Evolutionary conservation across 768 basidiomycete genomes (phyloP).

Genomic region (Rhodosporidiobolus odoratus): DNA sequence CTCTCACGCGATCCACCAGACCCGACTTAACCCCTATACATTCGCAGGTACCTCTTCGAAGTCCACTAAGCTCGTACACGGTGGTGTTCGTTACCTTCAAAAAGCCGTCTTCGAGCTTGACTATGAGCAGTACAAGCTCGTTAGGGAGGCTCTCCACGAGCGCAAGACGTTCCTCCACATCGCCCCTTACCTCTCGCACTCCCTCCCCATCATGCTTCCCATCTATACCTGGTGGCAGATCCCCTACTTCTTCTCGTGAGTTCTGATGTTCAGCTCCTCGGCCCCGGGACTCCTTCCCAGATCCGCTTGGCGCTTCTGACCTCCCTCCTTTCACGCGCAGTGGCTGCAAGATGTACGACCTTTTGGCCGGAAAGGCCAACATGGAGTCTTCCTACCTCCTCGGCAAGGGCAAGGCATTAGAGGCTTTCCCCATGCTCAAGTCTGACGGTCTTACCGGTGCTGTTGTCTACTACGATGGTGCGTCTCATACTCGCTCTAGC

Average conservation of each 20-base stretch:
- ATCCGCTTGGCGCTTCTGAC: neutral
- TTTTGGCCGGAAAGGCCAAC: slow-evolving; percentile 90
- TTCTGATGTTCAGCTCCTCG: neutral
- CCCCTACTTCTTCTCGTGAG: slow-evolving; percentile 73
- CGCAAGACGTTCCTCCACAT: slow-evolving; percentile 88
- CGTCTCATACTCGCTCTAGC: too few species aligned
- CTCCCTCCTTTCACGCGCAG: slow-evolving; percentile 43
- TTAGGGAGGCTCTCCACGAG: slow-evolving; percentile 89
- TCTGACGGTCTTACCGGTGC: slow-evolving; percentile 84
- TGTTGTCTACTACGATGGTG: slow-evolving; percentile 94
- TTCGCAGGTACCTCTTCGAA: slow-evolving; percentile 82
- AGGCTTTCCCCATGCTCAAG: slow-evolving; percentile 96
- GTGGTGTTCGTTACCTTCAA: slow-evolving; percentile 93
- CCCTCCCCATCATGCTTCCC: slow-evolving; percentile 96
- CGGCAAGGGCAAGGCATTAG: slow-evolving; percentile 86
- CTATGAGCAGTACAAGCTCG: slow-evolving; percentile 93
- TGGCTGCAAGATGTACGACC: slow-evolving; percentile 88
- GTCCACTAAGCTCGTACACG: slow-evolving; percentile 96
- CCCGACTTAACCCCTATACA: neutral
- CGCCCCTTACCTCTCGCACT: slow-evolving; percentile 82
- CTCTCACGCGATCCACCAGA: neutral
- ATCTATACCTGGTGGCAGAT: slow-evolving; percentile 97
- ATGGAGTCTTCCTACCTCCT: slow-evolving; percentile 94
- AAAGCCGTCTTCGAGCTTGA: slow-evolving; percentile 94
- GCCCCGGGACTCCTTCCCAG: neutral